Base-by-base conservation (phyloP, 139 green algal genomes). In the Asterochloris erici region DNA sequence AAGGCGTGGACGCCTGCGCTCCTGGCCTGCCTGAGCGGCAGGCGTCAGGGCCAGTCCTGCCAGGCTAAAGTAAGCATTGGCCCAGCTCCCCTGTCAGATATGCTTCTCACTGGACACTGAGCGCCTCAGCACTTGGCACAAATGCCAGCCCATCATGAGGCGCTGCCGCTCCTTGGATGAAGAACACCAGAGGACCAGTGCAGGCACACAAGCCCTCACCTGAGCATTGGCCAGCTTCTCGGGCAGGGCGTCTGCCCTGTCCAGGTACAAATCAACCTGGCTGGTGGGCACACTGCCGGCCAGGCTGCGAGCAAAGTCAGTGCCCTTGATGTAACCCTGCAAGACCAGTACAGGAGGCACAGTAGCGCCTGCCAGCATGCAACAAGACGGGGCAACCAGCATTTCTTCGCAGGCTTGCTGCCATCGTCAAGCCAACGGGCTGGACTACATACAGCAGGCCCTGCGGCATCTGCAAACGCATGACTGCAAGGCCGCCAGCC, bases 241-340 rank as follows among this genome's bases (percentile, higher is more conserved):
- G 16, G 81, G 84, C 84, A 91, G 81, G 17, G 63, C 54, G 24
- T 90, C 83, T 21, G 86, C 78, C n/a, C 69, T 63, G 12, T 62
- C 24, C 23, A 91, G 69, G 54, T 87, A 87, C 29, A 69, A 23
- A 21, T 90, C 86, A 14, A 91, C 70, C 26, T 78, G 60, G 24
- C 84, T 83, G 27, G 84, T 66, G 19, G 77, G 73, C 0, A 80
- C 84, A 26, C 77, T 81, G 12, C 64, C 62, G 1, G 89, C 84
- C 21, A 91, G 69, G 73, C 79, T 86, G 70, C 77, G 77, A 12
- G 86, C 88, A 82, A 91, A 91, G 62, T 87, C 84, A 6, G 16
- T 76, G 0, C 83, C 88, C 62, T 68, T 71, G 26, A 91, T 91
- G 70, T 62, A 79, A 11, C 86, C 86, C 86, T 90, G 84, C 77